Evolutionary conservation across 1,284 basidiomycete species (phyloP), one percentile per base, ranked within the genome.

Genomic region (Leccinum colubrinum): DNA sequence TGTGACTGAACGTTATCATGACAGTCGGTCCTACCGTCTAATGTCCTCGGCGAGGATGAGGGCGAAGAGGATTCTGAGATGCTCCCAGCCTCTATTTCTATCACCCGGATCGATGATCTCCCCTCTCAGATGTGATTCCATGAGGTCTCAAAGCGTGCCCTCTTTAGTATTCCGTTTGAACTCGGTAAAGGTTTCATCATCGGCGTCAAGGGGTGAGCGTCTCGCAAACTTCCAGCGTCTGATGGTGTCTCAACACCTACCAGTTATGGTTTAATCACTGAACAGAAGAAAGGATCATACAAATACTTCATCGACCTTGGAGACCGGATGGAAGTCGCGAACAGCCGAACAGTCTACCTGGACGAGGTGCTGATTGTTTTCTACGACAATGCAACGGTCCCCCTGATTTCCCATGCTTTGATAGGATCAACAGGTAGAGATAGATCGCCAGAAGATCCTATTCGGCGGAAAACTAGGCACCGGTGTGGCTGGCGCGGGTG

Each of bases 241-340:
- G 14, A n/a, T 46, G 35, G 33, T 62, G 33, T 6, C 59, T 66
- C 27, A 65, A 52, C 17, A 52, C 48, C 60, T 58, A 46, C 6
- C 65, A 96, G 94, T 51, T 96, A 96, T 75, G 87, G 93, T 8
- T 78, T 97, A 55, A 84, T 97, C 9, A 91, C 91, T 2, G 88
- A 93, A 68, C 93, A 95, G 76, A 90, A 84, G 73, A 95, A 91
- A 72, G 91, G 91, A 0, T 61, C 80, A 8, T 90, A 93, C 71
- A 90, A 86, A 70, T 91, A 93, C 68, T 94, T 96, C 62, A 83
- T 87, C 53, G 91, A 94, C 70, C 80, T 90, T 25, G 93, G 89
- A 8, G 86, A 90, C 69, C 78, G 83, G 30, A 88, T 93, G 77
- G 89, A 91, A 69, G 87, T 91, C 59, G 91, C 87, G 4, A 79